Base-by-base conservation (phyloP, 1,284 basidiomycete genomes). In the Mrakiaceae sp. region DNA sequence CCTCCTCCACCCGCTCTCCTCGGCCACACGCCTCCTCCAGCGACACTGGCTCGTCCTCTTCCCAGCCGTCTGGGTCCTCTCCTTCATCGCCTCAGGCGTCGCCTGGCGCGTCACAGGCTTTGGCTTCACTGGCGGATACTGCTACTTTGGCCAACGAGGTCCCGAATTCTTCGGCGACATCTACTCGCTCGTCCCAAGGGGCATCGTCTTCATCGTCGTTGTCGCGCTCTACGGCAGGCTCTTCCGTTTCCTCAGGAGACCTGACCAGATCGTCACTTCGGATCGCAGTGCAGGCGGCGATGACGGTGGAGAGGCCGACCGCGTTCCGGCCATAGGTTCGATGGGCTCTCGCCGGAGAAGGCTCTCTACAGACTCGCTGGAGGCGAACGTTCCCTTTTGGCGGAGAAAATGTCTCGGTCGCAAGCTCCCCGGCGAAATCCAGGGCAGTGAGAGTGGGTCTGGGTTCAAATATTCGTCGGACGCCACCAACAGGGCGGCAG, bases 141-240 rank as follows among this genome's bases (percentile, higher is more conserved):
- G 64, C 55, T 66, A 66, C 60, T 14, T 58, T 46, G 48, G 50
- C n/a, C n/a, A 10, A 0, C 16, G 27, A 6, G 58, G 64, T 3
- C 64, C 59, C 4, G 3, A n/a, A 12, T 65, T 56, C 48, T 65
- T 65, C n/a, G 39, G 46, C 10, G 64, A 66, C 49, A 58, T 62
- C 55, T 66, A 47, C 48, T 60, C 64, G 5, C 46, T 60, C 43
- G 47, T 44, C 9, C 57, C 53, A 1, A 27, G 52, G 39, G n/a
- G 49, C 0, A 48, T 66, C 60, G 64, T 66, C 7, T 42, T 66
- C 44, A 16, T 66, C 54, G 49, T 66, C 49, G 55, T 66, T 55
- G 64, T 66, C 44, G 11, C 47, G 2, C 60, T 66, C 11, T 62
- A 62, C 64, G 51, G 49, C n/a, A 54, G 49, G 50, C 60, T 66